Percentiles rank a stretch among this genome's conserved stretches.
These are phyloP conservation scores for Terfezia claveryi DNA, from an alignment of 495 filamentous ascomycete species.

Conservation along the genomic window DNA sequence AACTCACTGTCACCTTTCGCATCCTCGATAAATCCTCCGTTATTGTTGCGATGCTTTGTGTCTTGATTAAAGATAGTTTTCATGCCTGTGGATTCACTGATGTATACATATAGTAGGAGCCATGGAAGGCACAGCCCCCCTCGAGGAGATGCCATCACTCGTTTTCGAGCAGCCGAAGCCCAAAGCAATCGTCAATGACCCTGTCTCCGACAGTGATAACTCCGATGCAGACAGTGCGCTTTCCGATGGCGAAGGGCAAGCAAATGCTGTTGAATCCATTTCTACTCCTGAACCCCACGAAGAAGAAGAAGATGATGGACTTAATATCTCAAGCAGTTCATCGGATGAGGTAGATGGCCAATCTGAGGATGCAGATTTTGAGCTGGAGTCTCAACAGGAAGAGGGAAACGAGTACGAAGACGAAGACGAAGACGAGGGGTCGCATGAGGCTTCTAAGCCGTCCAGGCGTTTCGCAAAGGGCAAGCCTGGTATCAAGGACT, in stretches of 20 bases:
- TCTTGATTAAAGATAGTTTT: too few species aligned
- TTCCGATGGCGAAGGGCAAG: slow-evolving; percentile 16
- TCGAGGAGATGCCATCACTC: background rate
- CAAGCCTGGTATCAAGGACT: slow-evolving; percentile 45
- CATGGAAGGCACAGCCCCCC: background rate
- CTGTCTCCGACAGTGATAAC: slow-evolving; percentile 5
- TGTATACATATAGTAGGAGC: background rate
- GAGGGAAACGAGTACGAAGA: background rate
- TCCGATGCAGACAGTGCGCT: slow-evolving; percentile 17
- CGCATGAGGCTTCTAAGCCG: background rate
- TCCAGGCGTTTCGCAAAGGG: background rate
- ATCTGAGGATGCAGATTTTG: slow-evolving; percentile 19
- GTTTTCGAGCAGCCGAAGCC: background rate
- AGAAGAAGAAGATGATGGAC: slow-evolving; percentile 6
- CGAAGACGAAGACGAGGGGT: background rate
- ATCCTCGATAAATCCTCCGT: too few species aligned
- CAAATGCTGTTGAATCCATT: slow-evolving; percentile 10
- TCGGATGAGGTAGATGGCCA: slow-evolving; percentile 13
- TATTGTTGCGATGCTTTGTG: too few species aligned
- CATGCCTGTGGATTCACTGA: too few species aligned
- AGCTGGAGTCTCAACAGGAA: slow-evolving; percentile 3
- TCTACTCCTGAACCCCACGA: slow-evolving; percentile 17
- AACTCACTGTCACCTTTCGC: too few species aligned
- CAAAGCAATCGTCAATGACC: slow-evolving; percentile 1
- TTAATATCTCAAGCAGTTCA: slow-evolving; percentile 11